phyloP scores from a whole-genome alignment of 148 eudicot genomes.

The Limonium bicolor region DNA sequence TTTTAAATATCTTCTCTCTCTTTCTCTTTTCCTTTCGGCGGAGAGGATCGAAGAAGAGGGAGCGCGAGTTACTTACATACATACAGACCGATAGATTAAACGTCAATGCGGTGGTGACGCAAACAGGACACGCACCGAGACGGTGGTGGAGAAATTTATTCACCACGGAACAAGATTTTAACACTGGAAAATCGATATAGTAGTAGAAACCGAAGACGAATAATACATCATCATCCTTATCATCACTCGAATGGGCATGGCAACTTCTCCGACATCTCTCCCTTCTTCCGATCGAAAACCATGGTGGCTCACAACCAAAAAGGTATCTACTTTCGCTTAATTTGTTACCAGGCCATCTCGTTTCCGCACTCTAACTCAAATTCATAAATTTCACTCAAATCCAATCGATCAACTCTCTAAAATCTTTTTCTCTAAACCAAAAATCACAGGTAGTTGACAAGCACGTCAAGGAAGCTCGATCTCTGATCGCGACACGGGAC shows the following conservation, averaged over 20 bases:
- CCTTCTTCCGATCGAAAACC: conserved; percentile 46
- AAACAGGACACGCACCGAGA: too few relatives aligned
- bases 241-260: too few relatives aligned
- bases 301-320: conserved; percentile 94
- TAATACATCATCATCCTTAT: conserved; percentile 17
- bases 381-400: neutral
- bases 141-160: too few relatives aligned
- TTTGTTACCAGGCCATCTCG: neutral
- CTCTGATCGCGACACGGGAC: conserved; percentile 44
- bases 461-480: conserved; percentile 54
- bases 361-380: neutral
- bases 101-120: neutral
- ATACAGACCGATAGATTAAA: neutral
- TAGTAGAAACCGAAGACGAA: conserved; percentile 5
- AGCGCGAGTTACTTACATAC: too few relatives aligned
- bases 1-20: neutral
- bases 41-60: conserved; percentile 3
- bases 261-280: conserved; percentile 31
- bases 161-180: too few relatives aligned
- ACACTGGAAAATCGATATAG: too few relatives aligned
- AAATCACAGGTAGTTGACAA: conserved; percentile 85
- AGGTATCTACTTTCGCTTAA: conserved; percentile 55
- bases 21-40: conserved; percentile 9
- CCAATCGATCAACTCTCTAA: neutral
- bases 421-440: too few relatives aligned